phyloP scores from a whole-genome alignment of 2,329 filamentous ascomycete genomes.

The Sporothrix phasma region DNA sequence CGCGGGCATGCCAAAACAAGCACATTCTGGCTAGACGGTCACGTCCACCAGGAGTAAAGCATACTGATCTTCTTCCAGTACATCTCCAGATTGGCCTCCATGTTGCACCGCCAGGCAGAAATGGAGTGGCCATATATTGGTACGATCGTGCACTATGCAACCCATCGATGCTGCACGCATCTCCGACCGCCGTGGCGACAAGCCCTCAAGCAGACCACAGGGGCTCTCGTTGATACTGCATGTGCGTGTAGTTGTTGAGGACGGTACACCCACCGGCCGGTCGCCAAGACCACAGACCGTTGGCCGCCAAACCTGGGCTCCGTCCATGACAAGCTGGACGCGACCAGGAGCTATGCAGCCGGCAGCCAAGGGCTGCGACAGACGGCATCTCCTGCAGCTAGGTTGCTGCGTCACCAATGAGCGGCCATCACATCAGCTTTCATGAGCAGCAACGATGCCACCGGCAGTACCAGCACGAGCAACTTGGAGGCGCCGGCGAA shows the following conservation, averaged over 20 bases:
- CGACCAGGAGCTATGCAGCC: not conserved
- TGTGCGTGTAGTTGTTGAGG: not conserved
- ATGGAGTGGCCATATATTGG: too few species aligned
- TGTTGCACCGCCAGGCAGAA: not conserved
- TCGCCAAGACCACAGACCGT: not conserved
- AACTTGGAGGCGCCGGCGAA: not conserved
- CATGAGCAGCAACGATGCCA: not conserved
- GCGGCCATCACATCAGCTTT: too few species aligned
- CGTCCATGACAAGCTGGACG: conserved; percentile 6
- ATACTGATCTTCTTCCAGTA: not conserved
- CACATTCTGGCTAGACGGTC: not conserved
- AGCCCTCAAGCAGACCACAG: not conserved
- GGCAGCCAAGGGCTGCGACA: not conserved
- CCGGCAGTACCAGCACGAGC: not conserved
- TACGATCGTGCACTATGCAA: too few species aligned
- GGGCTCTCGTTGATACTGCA: not conserved
- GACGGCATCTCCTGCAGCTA: not conserved
- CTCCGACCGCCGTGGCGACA: not conserved
- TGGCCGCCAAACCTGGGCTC: not conserved
- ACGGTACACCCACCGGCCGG: too few species aligned
- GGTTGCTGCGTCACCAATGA: not conserved
- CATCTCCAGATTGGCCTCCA: not conserved
- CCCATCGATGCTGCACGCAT: not conserved
- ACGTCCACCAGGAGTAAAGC: not conserved
- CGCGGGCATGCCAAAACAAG: conserved; percentile 1